Percentiles rank a stretch among this genome's conserved stretches.
Evolutionary conservation across 2,329 filamentous ascomycete species (phyloP).

Genomic region (Dichotomopilus funicola): DNA sequence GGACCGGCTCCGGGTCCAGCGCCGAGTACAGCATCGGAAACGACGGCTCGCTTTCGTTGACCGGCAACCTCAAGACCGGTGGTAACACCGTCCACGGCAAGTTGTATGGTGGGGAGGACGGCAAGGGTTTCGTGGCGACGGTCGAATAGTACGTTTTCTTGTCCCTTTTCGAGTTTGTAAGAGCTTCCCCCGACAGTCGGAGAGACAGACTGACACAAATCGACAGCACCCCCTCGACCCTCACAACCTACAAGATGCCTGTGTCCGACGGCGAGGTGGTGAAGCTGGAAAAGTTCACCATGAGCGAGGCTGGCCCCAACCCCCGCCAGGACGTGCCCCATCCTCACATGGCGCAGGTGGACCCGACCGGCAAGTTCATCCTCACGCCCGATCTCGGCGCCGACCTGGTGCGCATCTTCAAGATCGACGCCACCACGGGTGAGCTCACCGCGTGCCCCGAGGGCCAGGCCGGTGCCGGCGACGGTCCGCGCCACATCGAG

Average conservation of each 20-base stretch:
- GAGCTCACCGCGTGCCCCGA: slow-evolving; percentile 39
- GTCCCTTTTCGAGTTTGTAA: neutral
- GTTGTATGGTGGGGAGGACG: slow-evolving; percentile 34
- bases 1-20: slow-evolving; percentile 16
- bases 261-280: slow-evolving; percentile 5
- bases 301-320: slow-evolving; percentile 37
- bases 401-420: slow-evolving; percentile 48
- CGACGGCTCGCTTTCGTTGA: slow-evolving; percentile 30
- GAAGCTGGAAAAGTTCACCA: slow-evolving; percentile 36
- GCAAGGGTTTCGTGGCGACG: slow-evolving; percentile 36
- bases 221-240: slow-evolving; percentile 35
- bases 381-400: slow-evolving; percentile 48
- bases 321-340: slow-evolving; percentile 49
- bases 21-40: slow-evolving; percentile 17
- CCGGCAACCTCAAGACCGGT: slow-evolving; percentile 29
- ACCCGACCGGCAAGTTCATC: slow-evolving; percentile 43
- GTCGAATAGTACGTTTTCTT: slow-evolving; percentile 36
- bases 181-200: neutral
- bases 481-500: slow-evolving; percentile 47
- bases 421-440: slow-evolving; percentile 40
- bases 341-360: slow-evolving; percentile 45
- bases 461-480: slow-evolving; percentile 37
- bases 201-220: neutral
- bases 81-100: slow-evolving; percentile 35
- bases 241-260: slow-evolving; percentile 38